Base-by-base conservation (phyloP, 441 rosid species). In the Pelargonium australe region DNA sequence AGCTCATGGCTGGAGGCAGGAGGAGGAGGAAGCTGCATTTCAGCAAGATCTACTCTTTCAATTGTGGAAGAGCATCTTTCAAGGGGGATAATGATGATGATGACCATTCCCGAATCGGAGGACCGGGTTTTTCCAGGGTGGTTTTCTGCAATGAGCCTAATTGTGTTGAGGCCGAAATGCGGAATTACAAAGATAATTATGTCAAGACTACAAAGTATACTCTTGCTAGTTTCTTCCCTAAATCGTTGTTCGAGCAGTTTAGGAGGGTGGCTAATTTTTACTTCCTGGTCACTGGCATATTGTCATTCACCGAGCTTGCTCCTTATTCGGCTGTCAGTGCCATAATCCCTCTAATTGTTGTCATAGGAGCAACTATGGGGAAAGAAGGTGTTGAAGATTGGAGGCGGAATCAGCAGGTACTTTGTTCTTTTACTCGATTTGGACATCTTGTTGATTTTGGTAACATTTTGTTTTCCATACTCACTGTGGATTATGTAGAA, bases 351-450 rank as follows among this genome's bases (percentile, higher is more conserved):
- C 78, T 88, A 7, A 74, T 84, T 66, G 68, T 88, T 49, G 89
- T 88, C 11, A 79, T 86, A 14, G 85, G 84, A 6, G 94, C 81
- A 7, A 83, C 91, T 4, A 88, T 88, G 94, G 79, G 84, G 43
- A 88, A 88, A 85, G 94, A 88, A 75, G 89, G 83, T 47, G 75
- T 88, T 0, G 94, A 88, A 73, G 94, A 88, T 81, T 88, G 84
- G 91, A 85, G 79, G 73, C 79, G 94, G 70, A 79, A 82, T 63
- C 83, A 77, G 70, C 94, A 83, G 94, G 94, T 86, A 61, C 63
- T 7, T 69, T 51, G 47, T 72, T 60, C 31, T 5, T 16, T 64
- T 49, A 11, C 25, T n/a, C 47, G 13, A 14, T n/a, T 37, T 5
- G 19, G 5, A 43, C 31, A 28, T 20, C 37, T 0, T 4, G 31